Percentiles rank a stretch among this genome's conserved stretches.
phyloP scores from a whole-genome alignment of 2,329 filamentous ascomycete species.

The Calonectria montana region DNA sequence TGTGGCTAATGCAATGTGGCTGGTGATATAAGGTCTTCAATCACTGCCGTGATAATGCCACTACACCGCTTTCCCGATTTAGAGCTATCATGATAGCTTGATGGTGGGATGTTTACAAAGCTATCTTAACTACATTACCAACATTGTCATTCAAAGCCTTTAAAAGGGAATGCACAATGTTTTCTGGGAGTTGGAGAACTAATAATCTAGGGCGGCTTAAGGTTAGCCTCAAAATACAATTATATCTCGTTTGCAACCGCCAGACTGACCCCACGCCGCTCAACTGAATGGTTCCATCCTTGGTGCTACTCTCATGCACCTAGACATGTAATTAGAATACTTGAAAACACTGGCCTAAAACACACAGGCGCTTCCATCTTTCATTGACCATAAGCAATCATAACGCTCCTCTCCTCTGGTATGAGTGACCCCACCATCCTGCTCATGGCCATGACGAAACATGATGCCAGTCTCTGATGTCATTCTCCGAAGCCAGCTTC shows the following conservation, averaged over 20 bases:
- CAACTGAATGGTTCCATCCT: not conserved
- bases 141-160: not conserved
- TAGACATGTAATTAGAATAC: not conserved
- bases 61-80: constrained; percentile 39
- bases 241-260: not conserved
- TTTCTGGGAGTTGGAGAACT: not conserved
- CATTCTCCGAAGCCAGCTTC: constrained; percentile 30
- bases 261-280: not conserved
- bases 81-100: constrained; percentile 31
- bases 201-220: too few relatives aligned
- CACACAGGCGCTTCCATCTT: not conserved
- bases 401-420: not conserved
- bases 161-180: not conserved
- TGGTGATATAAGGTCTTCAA: constrained; percentile 15
- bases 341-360: constrained; percentile 2
- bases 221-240: not conserved
- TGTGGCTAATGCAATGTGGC: not conserved
- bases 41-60: constrained; percentile 40
- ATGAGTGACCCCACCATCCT: not conserved
- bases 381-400: too few relatives aligned
- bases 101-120: not conserved
- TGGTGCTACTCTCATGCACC: not conserved
- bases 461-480: not conserved
- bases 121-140: not conserved
- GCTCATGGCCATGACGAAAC: not conserved